Base-by-base conservation (phyloP, 2,329 filamentous ascomycete genomes). In the Aspergillus clavatus region DNA sequence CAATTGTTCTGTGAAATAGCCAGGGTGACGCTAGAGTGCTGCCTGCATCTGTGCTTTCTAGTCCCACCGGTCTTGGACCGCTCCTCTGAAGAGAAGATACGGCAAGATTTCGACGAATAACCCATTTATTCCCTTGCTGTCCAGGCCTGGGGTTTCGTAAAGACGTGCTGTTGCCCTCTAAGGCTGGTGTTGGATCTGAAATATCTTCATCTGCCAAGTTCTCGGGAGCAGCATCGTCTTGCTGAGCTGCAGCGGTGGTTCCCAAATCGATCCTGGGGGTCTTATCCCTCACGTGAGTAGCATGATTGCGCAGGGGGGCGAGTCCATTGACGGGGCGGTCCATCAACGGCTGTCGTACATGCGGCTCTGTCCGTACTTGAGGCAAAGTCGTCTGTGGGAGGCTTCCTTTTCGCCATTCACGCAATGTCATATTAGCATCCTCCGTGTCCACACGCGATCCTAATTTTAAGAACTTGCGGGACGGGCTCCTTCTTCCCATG, bases 381-480 rank as follows among this genome's bases (percentile, higher is more conserved):
- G 49, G 45, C 37, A 57, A 47, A 18, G 50, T 58, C 1, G 54
- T 55, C 45, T 63, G 65, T 18, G 51, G 55, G 35, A 75, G 65
- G 14, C 51, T 61, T 14, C 79, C 78, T 27, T 61, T 60, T 51
- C 63, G 72, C 80, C 80, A 82, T 45, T 74, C 66, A 37, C 58
- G 63, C 40, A 83, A 63, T 3, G 70, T 68, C 24, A 57, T 52
- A 40, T 72, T 75, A 6, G 76, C 77, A 54, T 83, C 79, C 38
- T 71, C 65, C 1, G 78, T 82, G 48, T 83, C 80, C 7, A 66
- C 54, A 24, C 61, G 65, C 19, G 74, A 80, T 12, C 72, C 73
- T 21, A 83, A 60, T 41, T 71, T 68, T 40, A 82, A 68, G 28
- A 74, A 66, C 53, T 82, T 81, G 40, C 66, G 63, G 18, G 65